Base-by-base conservation (phyloP, 345 rosid genomes). In the Erysimum cheiranthoides region DNA sequence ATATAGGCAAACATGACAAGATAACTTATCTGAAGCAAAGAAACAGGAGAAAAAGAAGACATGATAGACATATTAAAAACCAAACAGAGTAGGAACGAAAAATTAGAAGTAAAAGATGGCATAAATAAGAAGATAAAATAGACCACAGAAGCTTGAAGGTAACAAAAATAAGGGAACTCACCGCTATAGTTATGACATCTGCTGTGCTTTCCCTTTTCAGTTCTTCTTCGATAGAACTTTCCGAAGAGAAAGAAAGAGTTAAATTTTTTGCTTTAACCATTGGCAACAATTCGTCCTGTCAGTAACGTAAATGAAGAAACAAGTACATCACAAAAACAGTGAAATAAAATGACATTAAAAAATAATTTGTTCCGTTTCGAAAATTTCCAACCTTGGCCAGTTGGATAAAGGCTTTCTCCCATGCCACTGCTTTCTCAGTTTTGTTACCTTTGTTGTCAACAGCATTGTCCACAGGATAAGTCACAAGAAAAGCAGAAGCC, bases 1-100 rank as follows among this genome's bases (percentile, higher is more conserved):
- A 94, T 92, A 83, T 94, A 94, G 46, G 90, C 97, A 83, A 94
- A 94, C 98, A 94, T 94, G 80, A 94, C 98, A 73, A 94, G 89
- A 83, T 94, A 94, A 86, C 98, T 92, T 82, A 94, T 90, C 98
- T 94, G 93, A 76, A 80, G 80, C 39, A 57, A 63, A 73, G 64
- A 13, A 63, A 76, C 39, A 35, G 21, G 65, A 76, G 9, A 58
- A 66, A 51, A 13, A 64, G 17, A 73, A 35, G 16, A 54, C 21
- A 59, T 58, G 25, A 71, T 34, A 14, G 3, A 18, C 39, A 56
- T 54, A 66, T 66, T 46, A 25, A 34, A 57, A 67, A 17, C 60
- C 47, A 50, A 56, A 75, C 74, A 60, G 49, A 66, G 36, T 16
- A 54, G 17, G 18, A 45, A 34, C 10, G 1, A 64, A 11, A 60